Conservation (phyloP, 2,329 filamentous ascomycete species). For the Sphaerulina vaccinii region DNA sequence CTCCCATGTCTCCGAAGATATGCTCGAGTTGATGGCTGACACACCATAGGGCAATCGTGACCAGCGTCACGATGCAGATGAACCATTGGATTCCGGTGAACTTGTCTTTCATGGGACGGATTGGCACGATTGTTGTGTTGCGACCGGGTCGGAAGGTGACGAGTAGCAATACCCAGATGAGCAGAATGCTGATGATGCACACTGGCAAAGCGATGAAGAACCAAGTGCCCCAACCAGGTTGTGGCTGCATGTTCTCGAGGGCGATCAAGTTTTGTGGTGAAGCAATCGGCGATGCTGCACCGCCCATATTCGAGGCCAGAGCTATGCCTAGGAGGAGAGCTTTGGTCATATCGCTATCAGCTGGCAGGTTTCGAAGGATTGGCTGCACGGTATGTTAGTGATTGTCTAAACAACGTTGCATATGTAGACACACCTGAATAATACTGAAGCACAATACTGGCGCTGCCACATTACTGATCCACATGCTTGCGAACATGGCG, state of each 20-base stretch:
- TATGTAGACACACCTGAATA: conserved; percentile 50
- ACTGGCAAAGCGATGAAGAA: conserved; percentile 95
- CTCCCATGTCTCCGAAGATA: conserved; percentile 95
- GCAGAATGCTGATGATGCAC: conserved; percentile 78
- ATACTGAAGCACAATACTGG: conserved; percentile 97
- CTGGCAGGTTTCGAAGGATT: conserved; percentile 86
- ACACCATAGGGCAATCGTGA: conserved; percentile 90
- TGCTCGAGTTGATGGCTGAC: conserved; percentile 82
- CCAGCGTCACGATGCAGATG: conserved; percentile 76
- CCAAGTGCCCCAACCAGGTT: conserved; percentile 92
- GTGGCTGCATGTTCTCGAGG: conserved; percentile 88
- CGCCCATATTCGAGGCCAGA: conserved; percentile 90
- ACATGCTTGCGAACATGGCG: conserved; percentile 96
- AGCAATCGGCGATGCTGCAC: conserved; percentile 93
- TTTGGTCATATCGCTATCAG: conserved; percentile 90
- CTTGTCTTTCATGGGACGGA: conserved; percentile 81
- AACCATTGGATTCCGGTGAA: conserved; percentile 93
- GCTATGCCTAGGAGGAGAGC: conserved; percentile 94
- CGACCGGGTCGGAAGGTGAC: conserved; percentile 80
- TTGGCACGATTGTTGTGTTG: conserved; percentile 86
- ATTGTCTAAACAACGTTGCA: neutral
- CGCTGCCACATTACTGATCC: conserved; percentile 97
- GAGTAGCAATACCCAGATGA: conserved; percentile 87
- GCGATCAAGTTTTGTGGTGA: conserved; percentile 98
- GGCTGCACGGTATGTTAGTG: conserved; percentile 59